A percentile compares a stretch with the other conserved stretches of the same genome.
Evolutionary conservation across 495 filamentous ascomycete species (phyloP).

Genomic region (Podospora pseudoanserina): DNA sequence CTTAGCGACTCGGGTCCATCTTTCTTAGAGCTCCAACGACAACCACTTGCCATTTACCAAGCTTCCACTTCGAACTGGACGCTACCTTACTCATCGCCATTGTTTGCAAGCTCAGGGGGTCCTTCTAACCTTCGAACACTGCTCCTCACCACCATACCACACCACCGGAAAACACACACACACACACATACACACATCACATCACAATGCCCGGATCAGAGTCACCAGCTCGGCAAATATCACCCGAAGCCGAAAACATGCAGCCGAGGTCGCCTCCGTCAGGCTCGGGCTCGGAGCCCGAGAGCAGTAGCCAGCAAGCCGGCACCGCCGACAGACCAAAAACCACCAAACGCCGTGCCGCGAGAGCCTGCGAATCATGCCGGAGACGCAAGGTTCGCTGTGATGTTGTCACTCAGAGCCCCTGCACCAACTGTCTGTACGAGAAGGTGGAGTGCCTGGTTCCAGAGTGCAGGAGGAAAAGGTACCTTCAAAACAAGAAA

Average conservation of each 20-base stretch:
- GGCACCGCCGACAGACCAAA: constrained; percentile 29
- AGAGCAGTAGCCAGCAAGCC: constrained; percentile 15
- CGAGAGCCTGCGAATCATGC: constrained; percentile 84
- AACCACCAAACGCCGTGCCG: constrained; percentile 68
- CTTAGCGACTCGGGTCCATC: not conserved
- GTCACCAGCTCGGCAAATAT: not conserved
- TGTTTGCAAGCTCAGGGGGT: not conserved
- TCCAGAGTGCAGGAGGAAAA: constrained; percentile 85
- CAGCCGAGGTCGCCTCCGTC: not conserved
- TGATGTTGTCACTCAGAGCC: constrained; percentile 83
- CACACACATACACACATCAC: not conserved
- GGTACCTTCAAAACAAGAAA: constrained; percentile 51
- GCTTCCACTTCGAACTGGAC: not conserved
- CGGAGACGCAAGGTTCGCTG: constrained; percentile 88
- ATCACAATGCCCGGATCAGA: not conserved
- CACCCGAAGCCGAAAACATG: constrained; percentile 4
- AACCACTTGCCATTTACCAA: not conserved
- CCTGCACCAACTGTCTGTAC: constrained; percentile 85
- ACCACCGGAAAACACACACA: not conserved
- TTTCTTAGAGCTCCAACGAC: not conserved
- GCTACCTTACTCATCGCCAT: not conserved
- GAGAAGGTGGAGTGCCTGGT: constrained; percentile 87
- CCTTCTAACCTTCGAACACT: not conserved
- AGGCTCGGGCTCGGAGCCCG: constrained; percentile 8
- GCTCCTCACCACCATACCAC: not conserved